Evolutionary conservation across 257 asterid genomes (phyloP), one percentile per base, ranked within the genome.

Genomic region (Petrea volubilis): DNA sequence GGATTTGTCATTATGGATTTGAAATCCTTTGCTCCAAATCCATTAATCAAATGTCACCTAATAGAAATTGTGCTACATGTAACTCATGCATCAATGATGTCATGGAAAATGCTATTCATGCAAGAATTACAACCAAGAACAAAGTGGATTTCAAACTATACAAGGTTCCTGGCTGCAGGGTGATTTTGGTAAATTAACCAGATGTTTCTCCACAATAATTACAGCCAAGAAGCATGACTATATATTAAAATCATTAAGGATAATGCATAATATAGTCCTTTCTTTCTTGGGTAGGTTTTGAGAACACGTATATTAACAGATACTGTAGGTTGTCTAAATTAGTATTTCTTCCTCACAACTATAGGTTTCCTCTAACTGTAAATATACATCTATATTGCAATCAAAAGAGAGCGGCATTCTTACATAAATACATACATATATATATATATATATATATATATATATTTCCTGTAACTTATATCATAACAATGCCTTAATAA

Each of bases 81-180:
- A 44, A 46, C 8, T 27, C 41, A 23, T 18, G 12, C 43, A 41
- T 17, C 33, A 63, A 55, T 21, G 6, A 46, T 64, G 20, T 40
- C 66, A 50, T 59, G 44, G 13, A 33, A 57, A 34, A 70, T 62
- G 62, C 18, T 34, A 36, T 3, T 21, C 25, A 61, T 52, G 55
- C 57, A 70, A 36, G 64, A 58, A 69, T 8, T 5, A 65, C 46
- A 20, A 65, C 33, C 25, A 63, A 36, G 41, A 67, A 24, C 18
- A 18, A 14, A 60, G 28, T 15, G n/a, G 25, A 75, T 15, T 31
- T 27, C 43, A 52, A 72, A 38, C 31, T 51, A 53, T 15, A 52
- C 0, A 4, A 23, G 51, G 27, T 57, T 40, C 33, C 38, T 24
- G 28, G 29, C 11, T 7, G 21, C 44, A 38, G 27, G 55, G 40